A percentile compares a stretch with the other conserved stretches of the same genome.
These are phyloP conservation scores for Isatis tinctoria DNA, from an alignment of 345 rosid species.

Conservation along the genomic window DNA sequence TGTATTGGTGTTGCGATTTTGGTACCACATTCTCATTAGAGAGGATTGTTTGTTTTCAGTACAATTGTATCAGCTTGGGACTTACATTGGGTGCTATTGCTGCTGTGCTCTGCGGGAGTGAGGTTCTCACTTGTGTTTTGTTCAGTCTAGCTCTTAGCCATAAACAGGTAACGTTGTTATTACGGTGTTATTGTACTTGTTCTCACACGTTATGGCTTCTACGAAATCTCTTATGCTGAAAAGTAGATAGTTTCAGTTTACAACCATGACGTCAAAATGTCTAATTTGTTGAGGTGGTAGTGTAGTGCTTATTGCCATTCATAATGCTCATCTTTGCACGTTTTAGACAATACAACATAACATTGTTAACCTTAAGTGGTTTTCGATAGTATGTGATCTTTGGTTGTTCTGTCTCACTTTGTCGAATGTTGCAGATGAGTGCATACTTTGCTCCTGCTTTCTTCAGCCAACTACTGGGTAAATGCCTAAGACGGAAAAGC, in stretches of 20 bases:
- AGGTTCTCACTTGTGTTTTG: constrained; percentile 56
- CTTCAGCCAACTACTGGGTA: constrained; percentile 83
- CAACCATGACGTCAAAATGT: neutral
- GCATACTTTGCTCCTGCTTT: constrained; percentile 93
- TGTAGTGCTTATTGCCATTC: neutral
- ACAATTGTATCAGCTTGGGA: constrained; percentile 94
- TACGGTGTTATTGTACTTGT: neutral
- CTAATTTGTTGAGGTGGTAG: neutral
- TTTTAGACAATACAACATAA: neutral
- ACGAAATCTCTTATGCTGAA: neutral
- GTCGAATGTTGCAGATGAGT: constrained; percentile 62
- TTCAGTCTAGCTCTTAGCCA: constrained; percentile 90
- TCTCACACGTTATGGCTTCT: neutral
- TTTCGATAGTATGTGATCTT: neutral
- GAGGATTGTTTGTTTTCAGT: constrained; percentile 42
- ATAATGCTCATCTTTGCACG: neutral
- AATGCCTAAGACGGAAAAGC: constrained; percentile 61
- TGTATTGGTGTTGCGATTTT: neutral
- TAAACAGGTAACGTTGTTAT: constrained; percentile 63
- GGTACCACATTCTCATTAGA: constrained; percentile 3
- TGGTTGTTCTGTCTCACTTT: no score
- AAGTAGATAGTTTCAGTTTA: neutral
- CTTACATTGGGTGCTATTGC: constrained; percentile 75
- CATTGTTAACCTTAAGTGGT: neutral
- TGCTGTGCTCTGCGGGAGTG: constrained; percentile 61